Evolutionary conservation across 1,284 basidiomycete genomes (phyloP), one percentile per base, ranked within the genome.

Genomic region (Taiwanofungus camphoratus): DNA sequence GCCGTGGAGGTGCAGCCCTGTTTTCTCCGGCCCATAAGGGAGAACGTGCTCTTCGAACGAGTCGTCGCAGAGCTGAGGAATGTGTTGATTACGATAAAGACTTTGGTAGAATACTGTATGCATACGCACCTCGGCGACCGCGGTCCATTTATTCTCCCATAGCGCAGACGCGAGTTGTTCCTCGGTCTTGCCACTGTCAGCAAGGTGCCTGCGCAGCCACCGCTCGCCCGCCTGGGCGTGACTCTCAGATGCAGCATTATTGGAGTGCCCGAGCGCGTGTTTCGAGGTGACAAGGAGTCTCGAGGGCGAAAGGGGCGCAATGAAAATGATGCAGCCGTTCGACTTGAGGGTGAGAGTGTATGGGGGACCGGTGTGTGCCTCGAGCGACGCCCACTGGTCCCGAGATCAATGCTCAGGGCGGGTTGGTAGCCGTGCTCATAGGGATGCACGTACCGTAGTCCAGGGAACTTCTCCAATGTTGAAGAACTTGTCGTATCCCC

Each of bases 401-500:
- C n/a, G 19, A 15, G 33, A 32, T 20, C 26, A 30, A 35, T 3
- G 20, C 20, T n/a, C 3, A 6, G 5, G 19, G 13, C 8, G 15
- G 5, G 12, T 7, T 26, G 12, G 19, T 45, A 26, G 12, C 3
- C n/a, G 21, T 27, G 26, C 5, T 24, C 2, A n/a, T 24, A 8
- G 7, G n/a, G 15, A 20, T 5, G n/a, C 3, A 53, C 86, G 59
- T 57, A 95, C 94, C 43, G 82, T 82, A 0, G 87, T 94, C 92
- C 94, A 99, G 1, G 87, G 84, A 20, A 98, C 90, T 61, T 99
- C 95, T 21, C 83, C 88, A 24, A 96, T 89, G 61, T 97, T 99
- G 74, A 99, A 99, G 67, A 99, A 99, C 67, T 99, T 99, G 73
- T 99, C 96, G 58, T 99, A 99, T 0, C 95, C 95, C 37, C 96